Conservation (phyloP, 1,284 basidiomycete genomes). For the Ceratobasidium sp. region DNA sequence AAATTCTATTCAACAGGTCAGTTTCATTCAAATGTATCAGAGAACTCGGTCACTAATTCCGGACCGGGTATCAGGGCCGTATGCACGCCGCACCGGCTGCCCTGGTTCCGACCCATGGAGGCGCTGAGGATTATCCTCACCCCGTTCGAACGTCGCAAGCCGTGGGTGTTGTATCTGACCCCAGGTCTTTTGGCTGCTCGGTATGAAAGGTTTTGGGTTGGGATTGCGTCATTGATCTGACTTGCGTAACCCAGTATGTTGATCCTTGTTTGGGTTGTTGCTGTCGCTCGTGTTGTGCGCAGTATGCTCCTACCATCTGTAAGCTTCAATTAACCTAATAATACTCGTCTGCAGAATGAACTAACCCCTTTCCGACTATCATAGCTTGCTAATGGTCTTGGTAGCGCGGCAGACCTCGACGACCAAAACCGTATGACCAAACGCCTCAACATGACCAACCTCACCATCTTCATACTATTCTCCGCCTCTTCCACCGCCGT, state of each 20-base stretch:
- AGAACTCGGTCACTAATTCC: background rate
- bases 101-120: constrained; percentile 72
- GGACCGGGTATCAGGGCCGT: constrained; percentile 71
- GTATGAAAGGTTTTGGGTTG: constrained; percentile 23
- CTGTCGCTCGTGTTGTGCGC: constrained; percentile 77
- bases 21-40: background rate
- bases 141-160: constrained; percentile 82
- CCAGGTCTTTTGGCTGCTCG: constrained; percentile 84
- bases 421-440: constrained; percentile 41
- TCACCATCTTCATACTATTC: constrained; percentile 72
- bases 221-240: background rate
- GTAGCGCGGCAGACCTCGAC: constrained; percentile 42
- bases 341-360: background rate
- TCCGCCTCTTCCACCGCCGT: constrained; percentile 73
- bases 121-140: constrained; percentile 83
- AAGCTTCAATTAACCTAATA: background rate
- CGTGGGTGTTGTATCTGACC: constrained; percentile 86
- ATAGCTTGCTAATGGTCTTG: constrained; percentile 46
- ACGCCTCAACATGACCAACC: constrained; percentile 55
- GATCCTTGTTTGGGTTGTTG: constrained; percentile 76
- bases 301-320: constrained; percentile 73
- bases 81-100: constrained; percentile 86
- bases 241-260: constrained; percentile 56
- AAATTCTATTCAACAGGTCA: constrained; percentile 84
- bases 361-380: background rate